A percentile compares a stretch with the other conserved stretches of the same genome.
Evolutionary conservation across 768 basidiomycete genomes (phyloP).

Genomic region (Boletellus ananiceps): DNA sequence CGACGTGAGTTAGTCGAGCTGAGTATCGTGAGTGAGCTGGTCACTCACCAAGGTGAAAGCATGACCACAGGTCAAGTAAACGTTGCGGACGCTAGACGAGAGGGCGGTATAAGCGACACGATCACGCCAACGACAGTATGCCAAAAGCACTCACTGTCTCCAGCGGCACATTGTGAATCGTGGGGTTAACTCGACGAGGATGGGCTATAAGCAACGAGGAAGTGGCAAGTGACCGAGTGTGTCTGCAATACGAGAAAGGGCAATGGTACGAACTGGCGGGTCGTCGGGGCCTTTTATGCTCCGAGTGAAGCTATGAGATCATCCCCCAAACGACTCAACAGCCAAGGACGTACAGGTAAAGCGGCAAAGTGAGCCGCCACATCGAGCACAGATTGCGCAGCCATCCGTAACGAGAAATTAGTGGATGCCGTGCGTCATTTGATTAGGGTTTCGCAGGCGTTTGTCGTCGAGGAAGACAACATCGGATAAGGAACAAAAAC

Average conservation of each 20-base stretch:
- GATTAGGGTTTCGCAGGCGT: conserved; percentile 33
- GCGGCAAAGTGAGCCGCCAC: conserved; percentile 19
- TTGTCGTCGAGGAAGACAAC: conserved; percentile 36
- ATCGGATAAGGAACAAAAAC: conserved; percentile 27
- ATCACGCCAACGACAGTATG: background rate
- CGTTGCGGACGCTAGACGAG: conserved; percentile 39
- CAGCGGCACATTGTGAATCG: conserved; percentile 44
- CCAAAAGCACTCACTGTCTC: conserved; percentile 44
- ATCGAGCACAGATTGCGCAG: conserved; percentile 28
- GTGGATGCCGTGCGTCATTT: conserved; percentile 31
- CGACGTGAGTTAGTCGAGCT: conserved; percentile 2
- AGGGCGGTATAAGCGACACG: background rate
- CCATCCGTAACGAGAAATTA: conserved; percentile 23
- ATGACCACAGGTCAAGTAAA: conserved; percentile 48
- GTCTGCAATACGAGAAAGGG: background rate
- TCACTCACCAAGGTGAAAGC: conserved; percentile 39
- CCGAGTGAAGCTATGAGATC: conserved; percentile 25
- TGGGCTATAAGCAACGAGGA: conserved; percentile 1
- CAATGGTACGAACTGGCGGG: conserved; percentile 9
- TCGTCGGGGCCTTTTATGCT: conserved; percentile 26
- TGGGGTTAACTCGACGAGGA: background rate
- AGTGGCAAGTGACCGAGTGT: conserved; percentile 2
- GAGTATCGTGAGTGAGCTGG: background rate
- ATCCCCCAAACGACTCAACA: conserved; percentile 11
- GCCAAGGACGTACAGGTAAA: conserved; percentile 16